Base-by-base conservation (phyloP, 2,329 filamentous ascomycete species). In the Huntiella moniliformis region DNA sequence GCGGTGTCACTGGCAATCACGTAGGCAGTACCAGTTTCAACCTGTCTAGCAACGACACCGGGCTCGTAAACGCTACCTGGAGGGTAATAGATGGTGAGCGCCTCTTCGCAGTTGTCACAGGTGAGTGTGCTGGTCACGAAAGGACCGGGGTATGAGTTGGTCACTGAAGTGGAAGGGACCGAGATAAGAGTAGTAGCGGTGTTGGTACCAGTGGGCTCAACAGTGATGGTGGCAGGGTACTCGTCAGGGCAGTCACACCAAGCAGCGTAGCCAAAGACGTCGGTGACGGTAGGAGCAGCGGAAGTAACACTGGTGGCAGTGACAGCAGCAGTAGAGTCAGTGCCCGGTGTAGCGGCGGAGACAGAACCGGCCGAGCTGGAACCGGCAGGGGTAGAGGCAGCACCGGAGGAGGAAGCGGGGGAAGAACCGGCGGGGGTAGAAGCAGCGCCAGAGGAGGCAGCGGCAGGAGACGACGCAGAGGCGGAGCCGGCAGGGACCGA, bases 21-120 rank as follows among this genome's bases (percentile, higher is more conserved):
- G 22, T 45, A 49, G 6, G 38, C 42, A 11, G 42, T 49, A 34
- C 47, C 47, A 18, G 47, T 49, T 12, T 37, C 31, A 7, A 38
- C 15, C 42, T 41, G 31, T 16, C 38, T 8, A 15, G 42, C 43
- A 35, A 40, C 35, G 18, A 45, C 32, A 13, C 42, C 42, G 13
- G 43, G 42, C 2, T 10, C 42, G 18, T 33, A 43, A 2, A 38
- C 39, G 22, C 43, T 45, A 13, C 47, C 43, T 1, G 47, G 47
- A 38, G 47, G 47, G 42, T 45, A 49, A 18, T 45, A 49, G 10
- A 49, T 17, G 2, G 47, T 49, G 42, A 49, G 41, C 4, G 18
- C 28, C 1, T 49, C 42, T 13, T 43, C 47, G 28, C 47, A 49
- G 38, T 49, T 16, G 8, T 44, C 38, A n/a, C 47, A 49, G 38